phyloP scores from a whole-genome alignment of 768 basidiomycete genomes.

The Tricholoma sp. region DNA sequence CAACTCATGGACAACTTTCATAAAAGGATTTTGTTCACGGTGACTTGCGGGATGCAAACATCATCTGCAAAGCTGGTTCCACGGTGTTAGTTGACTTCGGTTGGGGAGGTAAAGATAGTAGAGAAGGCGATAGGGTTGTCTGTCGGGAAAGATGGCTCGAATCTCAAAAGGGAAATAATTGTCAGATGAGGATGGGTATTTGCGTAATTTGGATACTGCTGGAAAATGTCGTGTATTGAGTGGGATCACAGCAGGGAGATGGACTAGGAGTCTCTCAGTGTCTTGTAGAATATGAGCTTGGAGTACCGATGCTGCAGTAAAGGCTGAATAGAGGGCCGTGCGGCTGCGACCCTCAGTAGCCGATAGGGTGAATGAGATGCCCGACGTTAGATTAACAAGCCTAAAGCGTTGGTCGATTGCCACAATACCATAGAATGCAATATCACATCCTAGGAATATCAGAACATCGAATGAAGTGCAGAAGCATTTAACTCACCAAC shows the following conservation, averaged over 20 bases:
- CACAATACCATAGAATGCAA: too few species aligned
- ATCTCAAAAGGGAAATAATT: not conserved
- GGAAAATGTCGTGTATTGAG: not conserved
- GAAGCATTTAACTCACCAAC: not conserved
- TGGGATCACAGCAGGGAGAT: too few species aligned
- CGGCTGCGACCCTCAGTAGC: too few species aligned
- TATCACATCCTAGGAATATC: not conserved
- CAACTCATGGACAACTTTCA: too few species aligned
- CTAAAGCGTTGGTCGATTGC: too few species aligned
- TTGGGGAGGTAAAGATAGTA: not conserved
- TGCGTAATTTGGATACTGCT: not conserved
- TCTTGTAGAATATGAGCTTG: too few species aligned
- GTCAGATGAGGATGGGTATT: not conserved
- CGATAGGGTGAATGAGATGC: too few species aligned
- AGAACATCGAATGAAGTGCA: not conserved
- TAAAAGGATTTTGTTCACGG: slow-evolving; percentile 14
- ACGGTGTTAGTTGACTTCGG: not conserved
- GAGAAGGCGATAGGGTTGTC: not conserved
- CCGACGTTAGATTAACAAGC: too few species aligned
- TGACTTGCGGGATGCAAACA: slow-evolving; percentile 16
- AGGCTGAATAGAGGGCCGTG: too few species aligned
- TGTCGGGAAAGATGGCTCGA: not conserved
- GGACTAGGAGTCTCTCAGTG: too few species aligned
- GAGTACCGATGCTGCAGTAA: too few species aligned
- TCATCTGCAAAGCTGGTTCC: slow-evolving; percentile 5